Percentiles rank a stretch among this genome's conserved stretches.
phyloP scores from a whole-genome alignment of 805 yeast genomes.

The Candida germanica region DNA sequence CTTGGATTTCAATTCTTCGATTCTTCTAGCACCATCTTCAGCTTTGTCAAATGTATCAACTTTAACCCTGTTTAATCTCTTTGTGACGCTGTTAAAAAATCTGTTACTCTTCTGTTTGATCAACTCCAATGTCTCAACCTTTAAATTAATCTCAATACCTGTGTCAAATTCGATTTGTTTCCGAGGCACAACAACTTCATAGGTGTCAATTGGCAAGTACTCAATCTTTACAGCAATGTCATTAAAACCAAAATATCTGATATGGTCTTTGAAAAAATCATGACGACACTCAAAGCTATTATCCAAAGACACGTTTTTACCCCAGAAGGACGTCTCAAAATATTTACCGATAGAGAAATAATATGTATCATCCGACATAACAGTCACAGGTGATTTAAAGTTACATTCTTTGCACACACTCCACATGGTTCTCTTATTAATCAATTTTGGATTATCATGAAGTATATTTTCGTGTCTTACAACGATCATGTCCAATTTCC shows the following conservation, averaged over 20 bases:
- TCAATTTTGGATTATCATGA: conserved; percentile 15
- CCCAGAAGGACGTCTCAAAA: conserved; percentile 81
- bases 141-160: conserved; percentile 62
- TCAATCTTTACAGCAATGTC: conserved; percentile 78
- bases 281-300: conserved; percentile 58
- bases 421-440: conserved; percentile 76
- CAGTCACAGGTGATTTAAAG: conserved; percentile 68
- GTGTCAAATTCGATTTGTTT: conserved; percentile 71
- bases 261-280: conserved; percentile 77
- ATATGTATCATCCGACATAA: conserved; percentile 85
- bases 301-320: conserved; percentile 24
- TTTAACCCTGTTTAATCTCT: conserved; percentile 73
- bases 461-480: conserved; percentile 44
- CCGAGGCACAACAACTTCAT: conserved; percentile 77
- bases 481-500: conserved; percentile 73
- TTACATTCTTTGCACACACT: conserved; percentile 82
- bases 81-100: conserved; percentile 72
- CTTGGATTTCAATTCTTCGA: conserved; percentile 54
- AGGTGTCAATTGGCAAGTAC: conserved; percentile 68
- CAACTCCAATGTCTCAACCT: conserved; percentile 56
- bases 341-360: conserved; percentile 92
- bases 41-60: conserved; percentile 67
- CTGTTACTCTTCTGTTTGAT: conserved; percentile 50
- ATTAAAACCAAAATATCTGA: conserved; percentile 78
- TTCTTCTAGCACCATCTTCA: conserved; percentile 60